Conservation (phyloP, 257 asterid species). For the Linaria vulgaris region DNA sequence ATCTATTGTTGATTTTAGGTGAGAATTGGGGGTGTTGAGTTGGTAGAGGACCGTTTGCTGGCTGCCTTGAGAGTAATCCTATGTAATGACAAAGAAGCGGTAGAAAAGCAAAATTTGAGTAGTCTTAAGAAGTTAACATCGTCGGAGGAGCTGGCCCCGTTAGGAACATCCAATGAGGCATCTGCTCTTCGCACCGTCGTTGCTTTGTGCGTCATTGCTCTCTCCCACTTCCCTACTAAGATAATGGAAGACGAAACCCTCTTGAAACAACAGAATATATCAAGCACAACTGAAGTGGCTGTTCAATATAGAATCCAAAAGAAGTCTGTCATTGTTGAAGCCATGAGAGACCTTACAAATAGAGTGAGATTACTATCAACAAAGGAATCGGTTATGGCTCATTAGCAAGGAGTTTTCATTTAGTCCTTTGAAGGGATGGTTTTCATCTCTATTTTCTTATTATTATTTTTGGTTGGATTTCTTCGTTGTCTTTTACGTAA, state of each 20-base stretch:
- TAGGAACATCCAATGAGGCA: conserved; percentile 57
- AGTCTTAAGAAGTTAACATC: conserved; percentile 57
- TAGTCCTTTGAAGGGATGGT: no score
- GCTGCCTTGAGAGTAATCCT: conserved; percentile 80
- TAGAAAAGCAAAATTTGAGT: conserved; percentile 42
- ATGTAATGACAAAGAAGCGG: conserved; percentile 53
- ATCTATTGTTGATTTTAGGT: conserved; percentile 42
- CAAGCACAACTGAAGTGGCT: conserved; percentile 63
- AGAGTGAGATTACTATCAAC: conserved; percentile 51
- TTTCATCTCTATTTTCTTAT: no score
- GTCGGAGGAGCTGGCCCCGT: conserved; percentile 48
- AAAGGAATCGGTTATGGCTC: conserved; percentile 32
- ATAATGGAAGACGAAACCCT: conserved; percentile 83
- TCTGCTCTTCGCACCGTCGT: conserved; percentile 61
- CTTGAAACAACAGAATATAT: conserved; percentile 43
- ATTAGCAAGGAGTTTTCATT: conserved; percentile 15
- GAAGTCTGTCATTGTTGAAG: conserved; percentile 65
- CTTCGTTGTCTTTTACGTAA: no score
- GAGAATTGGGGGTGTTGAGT: conserved; percentile 71
- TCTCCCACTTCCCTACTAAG: conserved; percentile 79
- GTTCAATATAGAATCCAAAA: conserved; percentile 67
- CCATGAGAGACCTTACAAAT: conserved; percentile 64
- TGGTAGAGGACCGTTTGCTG: conserved; percentile 74
- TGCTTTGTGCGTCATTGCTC: conserved; percentile 76
- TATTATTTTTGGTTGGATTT: no score